Base-by-base conservation (phyloP, 2,329 filamentous ascomycete species). In the Neonectria coccinea region DNA sequence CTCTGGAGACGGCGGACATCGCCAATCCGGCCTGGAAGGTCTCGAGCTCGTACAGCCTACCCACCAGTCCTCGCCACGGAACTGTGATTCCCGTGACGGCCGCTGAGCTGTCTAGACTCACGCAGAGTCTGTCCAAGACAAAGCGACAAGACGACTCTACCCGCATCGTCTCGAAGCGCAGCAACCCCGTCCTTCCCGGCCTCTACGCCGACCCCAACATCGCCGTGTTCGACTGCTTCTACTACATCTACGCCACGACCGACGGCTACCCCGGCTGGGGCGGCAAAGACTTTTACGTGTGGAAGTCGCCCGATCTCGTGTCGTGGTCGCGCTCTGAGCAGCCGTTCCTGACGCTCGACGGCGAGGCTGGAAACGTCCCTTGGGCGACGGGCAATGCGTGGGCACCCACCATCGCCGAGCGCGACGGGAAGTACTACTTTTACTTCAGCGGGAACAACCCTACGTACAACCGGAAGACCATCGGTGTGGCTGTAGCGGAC, bases 351-450 rank as follows among this genome's bases (percentile, higher is more conserved):
- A 79, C 77, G 0, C 79, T 85, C 2, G 79, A 84, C 45, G 82
- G 82, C n/a, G 75, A 77, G 0, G 74, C 72, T 25, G 82, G 82
- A 11, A 84, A 89, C 61, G 83, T 91, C 1, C 87, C 88, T 2
- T 91, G 89, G 89, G 88, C 87, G 0, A 84, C 81, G 1, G 89
- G 89, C 64, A 89, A 90, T 69, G 84, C 89, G 4, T 91, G 89
- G 89, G 89, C 89, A 0, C 89, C 89, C 0, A 88, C 89, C 56
- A 89, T 89, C 2, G 86, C 86, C 1, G 77, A 80, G 53, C 86
- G 86, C 54, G 80, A 86, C 62, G 87, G 86, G 0, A 88, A 88
- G 76, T 91, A 86, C 77, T 90, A 89, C 70, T 85, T 91, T 29
- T 90, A 88, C 76, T 90, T 89, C 75, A 84, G 79, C 41, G 83